Evolutionary conservation across 2,329 filamentous ascomycete species (phyloP).

Genomic region (Ophiostoma novo-ulmi): DNA sequence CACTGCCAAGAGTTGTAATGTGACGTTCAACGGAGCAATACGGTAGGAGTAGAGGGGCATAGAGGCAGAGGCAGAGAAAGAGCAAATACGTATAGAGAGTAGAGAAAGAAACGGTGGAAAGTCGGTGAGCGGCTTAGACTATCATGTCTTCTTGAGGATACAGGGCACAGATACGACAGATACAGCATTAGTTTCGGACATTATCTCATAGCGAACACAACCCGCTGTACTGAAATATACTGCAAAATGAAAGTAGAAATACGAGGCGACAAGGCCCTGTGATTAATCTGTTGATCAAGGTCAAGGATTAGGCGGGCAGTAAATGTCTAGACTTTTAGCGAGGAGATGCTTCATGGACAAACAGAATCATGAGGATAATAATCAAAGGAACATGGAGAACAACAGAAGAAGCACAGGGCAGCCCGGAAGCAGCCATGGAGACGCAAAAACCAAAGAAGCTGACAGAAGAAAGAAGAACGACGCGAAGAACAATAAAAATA

Average conservation of each 20-base stretch:
- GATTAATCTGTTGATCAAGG: not conserved
- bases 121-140: slow-evolving; percentile 1
- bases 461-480: not conserved
- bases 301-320: not conserved
- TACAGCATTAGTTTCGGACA: slow-evolving; percentile 2
- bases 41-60: not conserved
- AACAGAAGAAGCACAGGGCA: not conserved
- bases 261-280: not conserved
- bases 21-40: slow-evolving; percentile 6
- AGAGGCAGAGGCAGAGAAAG: not conserved
- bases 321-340: not conserved
- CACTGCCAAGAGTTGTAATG: not conserved
- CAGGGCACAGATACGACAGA: not conserved
- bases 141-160: not conserved
- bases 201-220: not conserved
- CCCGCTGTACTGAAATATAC: slow-evolving; percentile 2
- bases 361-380: not conserved
- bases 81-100: no score
- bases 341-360: not conserved
- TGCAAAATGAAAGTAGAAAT: not conserved
- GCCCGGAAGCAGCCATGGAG: no score
- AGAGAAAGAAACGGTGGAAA: slow-evolving; percentile 3
- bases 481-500: not conserved
- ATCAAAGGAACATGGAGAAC: not conserved
- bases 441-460: not conserved